Evolutionary conservation across 2,329 filamentous ascomycete species (phyloP).

Genomic region (Chaetomiaceae sp.): DNA sequence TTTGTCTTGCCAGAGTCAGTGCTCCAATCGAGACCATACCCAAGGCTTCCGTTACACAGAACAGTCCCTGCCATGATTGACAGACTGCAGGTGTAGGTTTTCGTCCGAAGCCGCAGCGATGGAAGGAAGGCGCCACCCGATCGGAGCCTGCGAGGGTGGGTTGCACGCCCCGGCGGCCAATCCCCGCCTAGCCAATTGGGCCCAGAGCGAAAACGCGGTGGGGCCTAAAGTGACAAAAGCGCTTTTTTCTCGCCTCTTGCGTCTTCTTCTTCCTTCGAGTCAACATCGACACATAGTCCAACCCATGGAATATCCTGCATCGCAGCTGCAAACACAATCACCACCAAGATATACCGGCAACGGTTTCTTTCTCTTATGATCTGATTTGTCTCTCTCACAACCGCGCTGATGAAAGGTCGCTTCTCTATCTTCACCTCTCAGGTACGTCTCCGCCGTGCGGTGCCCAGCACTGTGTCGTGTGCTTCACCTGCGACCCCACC

Average conservation of each 20-base stretch:
- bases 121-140: neutral
- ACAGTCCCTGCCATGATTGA: too few relatives aligned
- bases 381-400: constrained; percentile 35
- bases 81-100: too few relatives aligned
- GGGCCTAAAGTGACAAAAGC: constrained; percentile 15
- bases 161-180: constrained; percentile 3
- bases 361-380: constrained; percentile 22
- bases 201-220: constrained; percentile 15
- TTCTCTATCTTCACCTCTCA: constrained; percentile 81
- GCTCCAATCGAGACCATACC: too few relatives aligned
- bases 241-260: constrained; percentile 16
- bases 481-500: too few relatives aligned
- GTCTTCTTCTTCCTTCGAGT: constrained; percentile 13
- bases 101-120: constrained; percentile 16
- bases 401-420: constrained; percentile 81
- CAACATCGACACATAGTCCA: constrained; percentile 12
- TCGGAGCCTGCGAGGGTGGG: constrained; percentile 2
- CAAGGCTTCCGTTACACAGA: too few relatives aligned
- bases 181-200: constrained; percentile 9
- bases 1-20: too few relatives aligned
- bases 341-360: constrained; percentile 18
- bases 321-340: constrained; percentile 10
- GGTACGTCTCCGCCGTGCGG: constrained; percentile 45
- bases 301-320: constrained; percentile 1
- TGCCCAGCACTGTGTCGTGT: neutral